Conservation (phyloP, 2,329 filamentous ascomycete species). For the Grosmannia huntii region DNA sequence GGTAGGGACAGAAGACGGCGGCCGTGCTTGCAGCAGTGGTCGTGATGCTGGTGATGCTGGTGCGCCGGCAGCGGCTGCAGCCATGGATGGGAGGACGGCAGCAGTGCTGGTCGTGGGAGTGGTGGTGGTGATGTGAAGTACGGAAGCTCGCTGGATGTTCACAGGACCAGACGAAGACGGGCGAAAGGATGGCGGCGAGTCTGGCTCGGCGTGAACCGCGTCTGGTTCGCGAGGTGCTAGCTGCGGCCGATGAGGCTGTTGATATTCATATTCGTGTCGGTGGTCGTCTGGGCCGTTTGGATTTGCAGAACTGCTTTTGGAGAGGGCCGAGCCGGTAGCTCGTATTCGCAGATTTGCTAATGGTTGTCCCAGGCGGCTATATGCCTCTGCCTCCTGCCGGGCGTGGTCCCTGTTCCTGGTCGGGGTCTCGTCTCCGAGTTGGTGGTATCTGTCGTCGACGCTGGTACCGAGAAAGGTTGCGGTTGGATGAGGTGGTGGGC, state of each 20-base stretch:
- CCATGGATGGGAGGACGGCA: neutral
- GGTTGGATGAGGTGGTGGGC: neutral
- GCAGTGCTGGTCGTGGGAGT: neutral
- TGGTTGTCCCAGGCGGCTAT: neutral
- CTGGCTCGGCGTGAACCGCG: neutral
- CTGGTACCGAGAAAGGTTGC: neutral
- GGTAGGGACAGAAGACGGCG: neutral
- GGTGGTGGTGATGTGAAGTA: neutral
- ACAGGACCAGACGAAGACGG: neutral
- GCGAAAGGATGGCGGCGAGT: neutral
- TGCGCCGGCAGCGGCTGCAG: neutral
- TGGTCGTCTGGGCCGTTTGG: neutral
- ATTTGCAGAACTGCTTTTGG: neutral
- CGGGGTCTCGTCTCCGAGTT: neutral
- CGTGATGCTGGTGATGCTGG: neutral
- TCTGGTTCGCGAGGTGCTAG: neutral
- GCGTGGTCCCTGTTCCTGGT: neutral
- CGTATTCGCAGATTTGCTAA: neutral
- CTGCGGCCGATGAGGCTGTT: neutral
- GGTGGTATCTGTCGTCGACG: conserved; percentile 4
- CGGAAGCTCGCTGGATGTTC: neutral
- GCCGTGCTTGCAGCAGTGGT: neutral
- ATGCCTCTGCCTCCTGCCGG: neutral
- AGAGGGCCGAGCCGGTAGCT: neutral
- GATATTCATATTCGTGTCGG: neutral